Base-by-base conservation (phyloP, 1,284 basidiomycete species). In the Quambalaria eucalypti region DNA sequence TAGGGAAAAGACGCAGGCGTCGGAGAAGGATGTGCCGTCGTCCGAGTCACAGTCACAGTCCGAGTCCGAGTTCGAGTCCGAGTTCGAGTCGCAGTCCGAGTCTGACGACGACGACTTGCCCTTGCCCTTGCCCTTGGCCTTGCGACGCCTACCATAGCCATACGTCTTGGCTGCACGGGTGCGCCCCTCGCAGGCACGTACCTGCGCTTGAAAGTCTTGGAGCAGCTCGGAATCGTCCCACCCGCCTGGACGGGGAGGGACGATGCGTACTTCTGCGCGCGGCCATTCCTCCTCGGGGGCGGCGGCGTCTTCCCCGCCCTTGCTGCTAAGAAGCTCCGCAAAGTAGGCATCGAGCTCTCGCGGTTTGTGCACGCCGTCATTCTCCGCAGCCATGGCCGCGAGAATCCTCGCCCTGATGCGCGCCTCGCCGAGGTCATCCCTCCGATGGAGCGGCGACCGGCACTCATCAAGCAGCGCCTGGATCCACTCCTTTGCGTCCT, bases 391-490 rank as follows among this genome's bases (percentile, higher is more conserved):
- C 36, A n/a, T 46, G 21, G 12, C 25, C 16, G 2, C 42, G 38
- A 39, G 40, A 23, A 26, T 46, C 31, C 30, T 38, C 19, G 33
- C 51, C 31, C 8, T 28, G 21, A 5, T 51, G 42, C 12, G 54
- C 54, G 36, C 51, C 49, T 28, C 54, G n/a, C 33, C 28, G 8
- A 48, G 9, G 19, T 42, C 44, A 10, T 46, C 21, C 29, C 51
- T 39, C 54, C 54, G 51, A 31, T 56, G 51, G 4, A 38, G 39
- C 54, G 54, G 9, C 31, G 26, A 4, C 49, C 54, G 8, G 54
- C 51, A 5, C 54, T 44, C 42, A 12, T 44, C 42, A 7, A 44
- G 42, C 42, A 12, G 25, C 4, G 19, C n/a, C n/a, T n/a, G n/a
- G n/a, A n/a, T n/a, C n/a, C n/a, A n/a, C n/a, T n/a, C n/a, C n/a